Evolutionary conservation across 2,329 filamentous ascomycete genomes (phyloP), one percentile per base, ranked within the genome.

Genomic region (Aspergillus sp.): DNA sequence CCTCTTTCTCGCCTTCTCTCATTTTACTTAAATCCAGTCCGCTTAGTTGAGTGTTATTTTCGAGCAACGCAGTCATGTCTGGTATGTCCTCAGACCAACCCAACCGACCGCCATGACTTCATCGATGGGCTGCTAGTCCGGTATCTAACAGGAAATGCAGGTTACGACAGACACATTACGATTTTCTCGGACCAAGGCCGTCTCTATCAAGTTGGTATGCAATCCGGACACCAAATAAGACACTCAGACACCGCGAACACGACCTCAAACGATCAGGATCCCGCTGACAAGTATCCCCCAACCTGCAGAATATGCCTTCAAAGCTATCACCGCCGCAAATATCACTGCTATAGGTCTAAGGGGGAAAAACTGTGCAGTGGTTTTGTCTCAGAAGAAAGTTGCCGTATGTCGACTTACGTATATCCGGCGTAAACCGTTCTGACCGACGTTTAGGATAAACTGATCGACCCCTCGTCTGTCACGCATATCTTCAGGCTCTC

Each of bases 111-210:
- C 52, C 67, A 68, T 67, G 65, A 69, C 67, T 69, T 70, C 67
- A 69, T 64, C 64, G 55, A 61, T 60, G 30, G 55, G 65, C 66
- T 70, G 53, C 70, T 69, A 53, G 56, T 62, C 57, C 63, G 60
- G 67, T 49, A 48, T 2, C 62, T 62, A 62, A 64, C 70, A 91
- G 89, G 88, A 78, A 89, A 87, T 80, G 89, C 90, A 79, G 93
- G 91, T 73, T 98, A 96, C 81, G 95, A 99, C 80, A 87, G 95
- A 83, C 95, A 99, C 80, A 99, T 99, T 73, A 99, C 95, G 75
- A 98, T 99, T 84, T 99, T 99, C 83, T 97, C 95, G 62, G 95
- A 99, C 78, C 93, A 97, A 81, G 95, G 95, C 73, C 88, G 95
- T 76, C 83, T 99, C 76, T 99, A 98, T 78, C 95, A 99, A 97